Conservation (phyloP, 2,329 filamentous ascomycete species). For the Xylaria sp. region DNA sequence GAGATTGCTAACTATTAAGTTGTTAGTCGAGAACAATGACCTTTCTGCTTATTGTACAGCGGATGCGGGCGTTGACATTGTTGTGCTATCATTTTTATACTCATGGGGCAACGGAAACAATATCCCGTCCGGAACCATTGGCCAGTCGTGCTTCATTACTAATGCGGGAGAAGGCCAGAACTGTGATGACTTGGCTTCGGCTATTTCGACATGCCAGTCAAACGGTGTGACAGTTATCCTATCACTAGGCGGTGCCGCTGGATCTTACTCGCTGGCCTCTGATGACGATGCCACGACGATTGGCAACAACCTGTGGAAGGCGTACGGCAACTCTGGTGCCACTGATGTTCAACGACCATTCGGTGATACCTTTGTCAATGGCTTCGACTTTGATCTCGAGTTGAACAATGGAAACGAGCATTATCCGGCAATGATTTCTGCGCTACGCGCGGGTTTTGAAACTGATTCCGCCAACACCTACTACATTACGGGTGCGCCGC, state of each 20-base stretch:
- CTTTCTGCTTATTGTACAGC: conserved; percentile 54
- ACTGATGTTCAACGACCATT: conserved; percentile 56
- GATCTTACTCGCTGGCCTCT: conserved; percentile 51
- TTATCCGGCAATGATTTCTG: conserved; percentile 50
- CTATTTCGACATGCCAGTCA: conserved; percentile 57
- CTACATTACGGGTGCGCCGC: conserved; percentile 61
- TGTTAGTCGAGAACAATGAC: conserved; percentile 52
- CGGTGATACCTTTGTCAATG: conserved; percentile 56
- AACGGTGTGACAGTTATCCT: conserved; percentile 58
- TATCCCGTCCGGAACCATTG: conserved; percentile 56
- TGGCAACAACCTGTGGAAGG: conserved; percentile 58
- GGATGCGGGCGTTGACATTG: conserved; percentile 55
- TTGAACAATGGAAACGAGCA: conserved; percentile 52
- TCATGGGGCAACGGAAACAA: conserved; percentile 51
- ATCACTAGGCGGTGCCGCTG: conserved; percentile 57
- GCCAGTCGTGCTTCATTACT: conserved; percentile 54
- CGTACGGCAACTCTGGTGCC: conserved; percentile 55
- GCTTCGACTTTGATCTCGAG: conserved; percentile 50
- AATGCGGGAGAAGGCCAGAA: conserved; percentile 50
- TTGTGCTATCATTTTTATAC: conserved; percentile 58
- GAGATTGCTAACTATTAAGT: conserved; percentile 5
- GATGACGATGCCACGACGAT: conserved; percentile 55
- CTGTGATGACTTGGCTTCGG: conserved; percentile 54
- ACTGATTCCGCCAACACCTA: conserved; percentile 52
- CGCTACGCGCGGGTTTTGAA: conserved; percentile 51